Percentiles rank a stretch among this genome's conserved stretches.
Conservation (phyloP, 2,329 filamentous ascomycete genomes). For the Mariannaea sp. region DNA sequence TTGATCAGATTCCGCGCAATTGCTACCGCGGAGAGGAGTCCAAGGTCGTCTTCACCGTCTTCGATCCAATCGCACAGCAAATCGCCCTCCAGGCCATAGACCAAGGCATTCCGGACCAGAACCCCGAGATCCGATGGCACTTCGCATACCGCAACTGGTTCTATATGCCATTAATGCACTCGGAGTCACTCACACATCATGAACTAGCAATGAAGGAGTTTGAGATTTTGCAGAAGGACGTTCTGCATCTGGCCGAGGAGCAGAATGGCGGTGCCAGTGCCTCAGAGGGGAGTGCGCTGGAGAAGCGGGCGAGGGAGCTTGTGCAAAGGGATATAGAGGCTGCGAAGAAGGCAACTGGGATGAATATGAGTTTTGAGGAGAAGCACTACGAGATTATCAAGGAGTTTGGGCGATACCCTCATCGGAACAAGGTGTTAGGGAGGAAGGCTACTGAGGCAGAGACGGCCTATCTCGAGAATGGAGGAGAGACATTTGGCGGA, state of each 20-base stretch:
- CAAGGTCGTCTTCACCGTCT: conserved; percentile 54
- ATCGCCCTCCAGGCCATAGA: conserved; percentile 47
- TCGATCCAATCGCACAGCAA: conserved; percentile 58
- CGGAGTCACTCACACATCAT: conserved; percentile 55
- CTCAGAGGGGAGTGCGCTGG: conserved; percentile 30
- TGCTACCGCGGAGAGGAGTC: conserved; percentile 57
- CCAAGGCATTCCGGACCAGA: conserved; percentile 36
- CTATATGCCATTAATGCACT: conserved; percentile 64
- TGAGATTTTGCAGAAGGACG: conserved; percentile 40
- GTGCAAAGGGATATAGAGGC: conserved; percentile 35
- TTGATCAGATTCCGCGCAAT: conserved; percentile 69
- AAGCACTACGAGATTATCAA: conserved; percentile 56
- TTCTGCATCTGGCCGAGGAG: conserved; percentile 39
- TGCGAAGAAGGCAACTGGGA: conserved; percentile 31
- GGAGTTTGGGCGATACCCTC: conserved; percentile 63
- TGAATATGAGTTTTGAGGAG: conserved; percentile 44
- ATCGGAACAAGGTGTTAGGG: conserved; percentile 58
- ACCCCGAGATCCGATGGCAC: conserved; percentile 41
- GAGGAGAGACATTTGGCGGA: conserved; percentile 46
- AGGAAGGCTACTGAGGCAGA: conserved; percentile 56
- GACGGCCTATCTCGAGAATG: conserved; percentile 52
- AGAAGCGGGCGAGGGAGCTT: conserved; percentile 36
- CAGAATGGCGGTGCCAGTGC: no score
- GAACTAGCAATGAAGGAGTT: conserved; percentile 43
- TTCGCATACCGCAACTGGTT: conserved; percentile 58